Conservation (phyloP, 306 rosid species). For the Argentina anserina region DNA sequence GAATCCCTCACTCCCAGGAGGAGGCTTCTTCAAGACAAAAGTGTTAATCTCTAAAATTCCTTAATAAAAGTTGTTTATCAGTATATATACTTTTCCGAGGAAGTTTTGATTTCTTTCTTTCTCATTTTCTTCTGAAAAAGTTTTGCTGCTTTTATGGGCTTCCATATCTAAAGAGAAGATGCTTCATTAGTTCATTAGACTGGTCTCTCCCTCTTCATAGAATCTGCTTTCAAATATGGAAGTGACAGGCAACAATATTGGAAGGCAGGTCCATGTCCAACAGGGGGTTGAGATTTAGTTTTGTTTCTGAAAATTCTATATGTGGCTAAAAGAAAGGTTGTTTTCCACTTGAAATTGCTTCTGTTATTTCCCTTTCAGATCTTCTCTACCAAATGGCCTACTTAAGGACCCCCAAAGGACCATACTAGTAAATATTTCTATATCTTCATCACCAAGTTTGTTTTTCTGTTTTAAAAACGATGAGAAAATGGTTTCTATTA, state of each 20-base stretch:
- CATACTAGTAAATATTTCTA: constrained; percentile 6
- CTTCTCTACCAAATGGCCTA: constrained; percentile 33
- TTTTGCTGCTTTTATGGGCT: constrained; percentile 35
- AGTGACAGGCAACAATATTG: constrained; percentile 40
- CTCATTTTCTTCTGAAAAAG: constrained; percentile 19
- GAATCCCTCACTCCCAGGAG: constrained; percentile 75
- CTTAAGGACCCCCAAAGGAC: constrained; percentile 21
- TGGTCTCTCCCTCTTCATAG: constrained; percentile 23
- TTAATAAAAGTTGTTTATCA: constrained; percentile 48
- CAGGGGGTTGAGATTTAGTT: constrained; percentile 19
- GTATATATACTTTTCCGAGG: constrained; percentile 51
- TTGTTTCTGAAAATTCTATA: constrained; percentile 20
- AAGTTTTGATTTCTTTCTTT: constrained; percentile 26
- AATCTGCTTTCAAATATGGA: constrained; percentile 60
- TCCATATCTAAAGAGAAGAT: constrained; percentile 47
- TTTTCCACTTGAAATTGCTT: constrained; percentile 32
- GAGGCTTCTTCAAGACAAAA: constrained; percentile 74
- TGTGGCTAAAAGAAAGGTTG: constrained; percentile 25
- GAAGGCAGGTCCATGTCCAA: constrained; percentile 36
- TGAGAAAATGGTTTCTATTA: constrained; percentile 6
- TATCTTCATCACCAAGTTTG: constrained; percentile 8
- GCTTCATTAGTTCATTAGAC: constrained; percentile 26
- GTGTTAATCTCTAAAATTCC: constrained; percentile 43
- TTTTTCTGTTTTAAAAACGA: constrained; percentile 6
- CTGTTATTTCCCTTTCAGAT: constrained; percentile 35